These are phyloP conservation scores for Lindgomyces ingoldianus DNA, from an alignment of 495 filamentous ascomycete species.

Conservation along the genomic window DNA sequence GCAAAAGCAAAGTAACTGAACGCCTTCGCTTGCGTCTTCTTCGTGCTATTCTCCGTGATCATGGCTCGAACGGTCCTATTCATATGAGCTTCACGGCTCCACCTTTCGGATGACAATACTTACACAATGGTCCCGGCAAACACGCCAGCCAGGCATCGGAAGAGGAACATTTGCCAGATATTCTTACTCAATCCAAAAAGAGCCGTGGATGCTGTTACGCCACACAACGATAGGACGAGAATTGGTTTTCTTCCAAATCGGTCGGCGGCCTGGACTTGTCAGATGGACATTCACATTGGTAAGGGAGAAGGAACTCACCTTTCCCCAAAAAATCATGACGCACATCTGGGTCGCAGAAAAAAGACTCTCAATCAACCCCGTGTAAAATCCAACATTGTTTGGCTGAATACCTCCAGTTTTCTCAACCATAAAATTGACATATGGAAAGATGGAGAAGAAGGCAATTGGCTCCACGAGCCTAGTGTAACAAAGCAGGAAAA, in stretches of 20 bases:
- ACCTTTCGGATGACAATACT: not conserved
- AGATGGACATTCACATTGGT: not conserved
- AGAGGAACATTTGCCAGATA: constrained; percentile 67
- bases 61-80: constrained; percentile 63
- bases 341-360: constrained; percentile 68
- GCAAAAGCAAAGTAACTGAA: constrained; percentile 73
- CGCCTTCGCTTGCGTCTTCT: constrained; percentile 64
- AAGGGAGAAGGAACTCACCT: constrained; percentile 14
- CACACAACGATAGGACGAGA: constrained; percentile 61
- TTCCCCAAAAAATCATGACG: constrained; percentile 64
- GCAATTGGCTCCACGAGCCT: constrained; percentile 71
- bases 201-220: constrained; percentile 57
- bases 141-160: constrained; percentile 64
- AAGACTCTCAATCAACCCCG: constrained; percentile 68
- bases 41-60: constrained; percentile 68
- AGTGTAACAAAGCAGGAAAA: constrained; percentile 66
- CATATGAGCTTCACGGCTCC: constrained; percentile 10
- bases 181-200: constrained; percentile 63
- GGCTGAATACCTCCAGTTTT: constrained; percentile 58
- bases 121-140: constrained; percentile 67
- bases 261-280: constrained; percentile 53
- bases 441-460: constrained; percentile 76
- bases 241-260: constrained; percentile 67
- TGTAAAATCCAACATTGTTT: constrained; percentile 69
- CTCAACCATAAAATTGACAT: constrained; percentile 70